Base-by-base conservation (phyloP, 345 rosid genomes). In the Citropsis articulata region DNA sequence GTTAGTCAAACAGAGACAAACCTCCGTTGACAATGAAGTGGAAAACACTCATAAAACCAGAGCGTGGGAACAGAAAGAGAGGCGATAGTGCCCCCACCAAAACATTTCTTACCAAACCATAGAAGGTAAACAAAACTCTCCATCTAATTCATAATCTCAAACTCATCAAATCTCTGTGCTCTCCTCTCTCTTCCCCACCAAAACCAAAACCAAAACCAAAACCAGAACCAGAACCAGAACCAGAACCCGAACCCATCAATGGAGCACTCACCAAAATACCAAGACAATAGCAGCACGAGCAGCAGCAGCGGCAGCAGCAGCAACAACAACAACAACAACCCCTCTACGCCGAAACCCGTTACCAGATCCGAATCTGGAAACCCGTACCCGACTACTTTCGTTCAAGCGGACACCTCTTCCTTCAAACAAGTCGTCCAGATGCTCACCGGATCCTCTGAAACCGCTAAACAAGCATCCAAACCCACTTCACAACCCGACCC, bases 381-480 rank as follows among this genome's bases (percentile, higher is more conserved):
- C 85, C 98, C 98, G 0, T 96, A 89, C 87, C 99, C 99, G 57
- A 96, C 98, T 25, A 96, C 99, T 60, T 96, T 96, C 83, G 99
- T 96, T 66, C 98, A 96, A 82, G 99, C 99, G 0, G 98, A 96
- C 62, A 87, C 95, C 36, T 85, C 97, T 68, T 90, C 98, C 28
- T 96, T 96, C 90, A 96, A 96, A 65, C 98, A 94, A 83, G 99
- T 96, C 38, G 99, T 96, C 75, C 99, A 96, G 82, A 90, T 96
- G 98, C 87, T 96, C 27, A 96, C 99, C 67, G 99, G 99, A 82
- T 92, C 98, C 72, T 84, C 95, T 60, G 87, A 85, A n/a, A 84
- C 89, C 40, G 81, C 85, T 59, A 86, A 86, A 31, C 82, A 48
- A 12, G 76, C 75, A 27, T 79, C 84, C 62, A 79, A 72, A 72